A percentile compares a stretch with the other conserved stretches of the same genome.
Conservation (phyloP, 2,329 filamentous ascomycete genomes). For the Chalara sp. region DNA sequence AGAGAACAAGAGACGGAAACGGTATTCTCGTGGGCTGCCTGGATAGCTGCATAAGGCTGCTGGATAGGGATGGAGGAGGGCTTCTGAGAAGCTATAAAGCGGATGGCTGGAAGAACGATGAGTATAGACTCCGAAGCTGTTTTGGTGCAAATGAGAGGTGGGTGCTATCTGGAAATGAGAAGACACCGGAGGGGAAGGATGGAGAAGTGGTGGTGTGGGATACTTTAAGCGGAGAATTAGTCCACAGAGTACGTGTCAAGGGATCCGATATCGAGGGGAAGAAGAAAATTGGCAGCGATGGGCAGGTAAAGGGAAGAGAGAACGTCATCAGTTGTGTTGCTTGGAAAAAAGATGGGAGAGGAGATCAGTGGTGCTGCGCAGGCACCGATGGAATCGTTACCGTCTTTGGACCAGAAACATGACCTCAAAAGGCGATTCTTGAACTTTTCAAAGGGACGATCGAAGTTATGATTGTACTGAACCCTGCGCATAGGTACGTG, state of each 20-base stretch:
- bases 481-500: too few relatives aligned
- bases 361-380: constrained; percentile 58
- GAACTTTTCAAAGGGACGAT: too few relatives aligned
- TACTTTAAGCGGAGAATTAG: constrained; percentile 63
- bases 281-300: constrained; percentile 50
- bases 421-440: neutral
- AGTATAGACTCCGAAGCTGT: constrained; percentile 29
- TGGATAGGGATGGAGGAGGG: constrained; percentile 70
- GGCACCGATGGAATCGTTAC: constrained; percentile 61
- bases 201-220: constrained; percentile 68
- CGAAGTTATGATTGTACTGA: too few relatives aligned
- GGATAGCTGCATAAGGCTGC: constrained; percentile 70
- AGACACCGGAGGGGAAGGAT: constrained; percentile 12
- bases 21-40: constrained; percentile 68
- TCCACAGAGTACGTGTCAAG: constrained; percentile 50
- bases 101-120: constrained; percentile 33
- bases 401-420: constrained; percentile 43
- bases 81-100: constrained; percentile 67
- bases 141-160: constrained; percentile 71
- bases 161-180: constrained; percentile 76
- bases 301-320: constrained; percentile 50
- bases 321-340: constrained; percentile 57
- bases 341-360: constrained; percentile 56
- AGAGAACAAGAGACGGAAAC: constrained; percentile 64
- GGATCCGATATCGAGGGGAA: constrained; percentile 28